Percentiles rank a stretch among this genome's conserved stretches.
phyloP scores from a whole-genome alignment of 768 basidiomycete species.

The Sarcodon aspratus region DNA sequence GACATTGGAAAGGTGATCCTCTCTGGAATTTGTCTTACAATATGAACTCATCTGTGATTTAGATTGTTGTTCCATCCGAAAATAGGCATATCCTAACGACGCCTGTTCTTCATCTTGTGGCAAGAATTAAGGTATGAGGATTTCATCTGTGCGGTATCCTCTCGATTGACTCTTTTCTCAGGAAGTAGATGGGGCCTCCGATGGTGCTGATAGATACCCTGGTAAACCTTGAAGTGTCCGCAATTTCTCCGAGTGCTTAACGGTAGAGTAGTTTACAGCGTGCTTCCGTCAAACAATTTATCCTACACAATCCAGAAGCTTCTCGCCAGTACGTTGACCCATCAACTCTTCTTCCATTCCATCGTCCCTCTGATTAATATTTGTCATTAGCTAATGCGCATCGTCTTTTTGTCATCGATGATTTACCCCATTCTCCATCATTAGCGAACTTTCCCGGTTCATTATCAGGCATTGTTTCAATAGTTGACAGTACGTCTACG shows the following conservation, averaged over 20 bases:
- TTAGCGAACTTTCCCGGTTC: conserved; percentile 30
- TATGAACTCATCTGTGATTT: background rate
- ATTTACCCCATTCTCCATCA: conserved; percentile 37
- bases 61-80: conserved; percentile 74
- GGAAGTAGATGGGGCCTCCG: conserved; percentile 66
- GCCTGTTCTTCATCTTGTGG: conserved; percentile 58
- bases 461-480: conserved; percentile 67
- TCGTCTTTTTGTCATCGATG: conserved; percentile 67
- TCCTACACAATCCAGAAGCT: conserved; percentile 70
- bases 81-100: conserved; percentile 67
- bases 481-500: conserved; percentile 58
- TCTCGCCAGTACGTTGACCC: conserved; percentile 54
- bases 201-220: conserved; percentile 73
- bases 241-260: background rate
- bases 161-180: conserved; percentile 12
- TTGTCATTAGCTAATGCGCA: conserved; percentile 55
- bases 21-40: background rate
- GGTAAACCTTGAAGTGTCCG: conserved; percentile 23
- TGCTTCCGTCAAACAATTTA: conserved; percentile 50
- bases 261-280: conserved; percentile 52
- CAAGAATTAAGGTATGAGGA: conserved; percentile 52
- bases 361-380: conserved; percentile 3
- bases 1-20: conserved; percentile 54
- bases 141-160: background rate
- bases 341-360: background rate